Conservation (phyloP, 2,329 filamentous ascomycete genomes). For the Botrytis galanthina region DNA sequence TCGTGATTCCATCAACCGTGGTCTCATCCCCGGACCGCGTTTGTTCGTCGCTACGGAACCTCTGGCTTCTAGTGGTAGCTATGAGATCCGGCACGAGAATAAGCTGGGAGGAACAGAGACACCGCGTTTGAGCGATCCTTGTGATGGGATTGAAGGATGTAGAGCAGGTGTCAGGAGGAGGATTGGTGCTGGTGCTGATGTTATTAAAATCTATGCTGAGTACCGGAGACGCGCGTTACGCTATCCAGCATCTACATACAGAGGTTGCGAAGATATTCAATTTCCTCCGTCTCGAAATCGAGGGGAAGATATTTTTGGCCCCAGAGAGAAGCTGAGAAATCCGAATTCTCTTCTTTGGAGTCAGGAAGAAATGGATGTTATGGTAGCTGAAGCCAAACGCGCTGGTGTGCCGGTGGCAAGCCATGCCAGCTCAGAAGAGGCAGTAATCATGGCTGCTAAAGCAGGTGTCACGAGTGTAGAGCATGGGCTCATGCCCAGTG, state of each 20-base stretch:
- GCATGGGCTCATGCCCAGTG: background rate
- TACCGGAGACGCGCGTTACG: background rate
- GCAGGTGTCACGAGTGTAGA: background rate
- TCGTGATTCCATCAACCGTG: background rate
- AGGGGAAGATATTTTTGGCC: background rate
- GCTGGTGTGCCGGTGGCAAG: background rate
- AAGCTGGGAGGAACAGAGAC: background rate
- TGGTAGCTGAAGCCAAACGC: background rate
- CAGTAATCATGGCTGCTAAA: background rate
- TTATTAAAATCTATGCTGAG: background rate
- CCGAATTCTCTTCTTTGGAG: background rate
- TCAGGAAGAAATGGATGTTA: background rate
- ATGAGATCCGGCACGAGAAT: background rate
- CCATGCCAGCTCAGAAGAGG: background rate
- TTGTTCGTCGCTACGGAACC: background rate
- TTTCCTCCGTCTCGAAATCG: background rate
- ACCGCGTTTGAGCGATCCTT: background rate
- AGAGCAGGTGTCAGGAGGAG: background rate
- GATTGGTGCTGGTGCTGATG: background rate
- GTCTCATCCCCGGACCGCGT: background rate
- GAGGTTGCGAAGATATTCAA: background rate
- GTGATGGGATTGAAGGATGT: background rate
- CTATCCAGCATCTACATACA: background rate
- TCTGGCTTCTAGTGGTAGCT: background rate
- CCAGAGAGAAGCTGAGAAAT: background rate